These are phyloP conservation scores for Cladorrhinum samala DNA, from an alignment of 495 filamentous ascomycete species.

Conservation along the genomic window DNA sequence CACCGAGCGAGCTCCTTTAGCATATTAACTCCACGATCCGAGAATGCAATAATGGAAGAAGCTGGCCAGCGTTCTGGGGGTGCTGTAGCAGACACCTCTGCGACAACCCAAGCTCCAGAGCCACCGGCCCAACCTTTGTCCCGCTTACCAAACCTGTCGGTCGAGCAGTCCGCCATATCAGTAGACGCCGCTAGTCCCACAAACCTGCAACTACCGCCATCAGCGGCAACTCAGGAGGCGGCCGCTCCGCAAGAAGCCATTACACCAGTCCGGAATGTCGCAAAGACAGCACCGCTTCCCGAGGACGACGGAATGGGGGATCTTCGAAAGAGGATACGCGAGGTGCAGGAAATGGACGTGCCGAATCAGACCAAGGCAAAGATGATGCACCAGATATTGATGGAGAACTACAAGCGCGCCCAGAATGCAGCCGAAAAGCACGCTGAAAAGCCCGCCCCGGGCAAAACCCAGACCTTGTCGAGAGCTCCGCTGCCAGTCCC, in stretches of 20 bases:
- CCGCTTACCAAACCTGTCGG: not conserved
- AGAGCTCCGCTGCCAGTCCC: too few species aligned
- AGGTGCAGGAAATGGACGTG: slow-evolving; percentile 61
- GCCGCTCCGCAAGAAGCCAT: too few species aligned
- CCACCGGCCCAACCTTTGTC: not conserved
- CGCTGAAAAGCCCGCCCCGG: slow-evolving; percentile 21
- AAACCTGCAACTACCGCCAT: too few species aligned
- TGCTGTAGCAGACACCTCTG: not conserved
- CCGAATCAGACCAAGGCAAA: slow-evolving; percentile 71
- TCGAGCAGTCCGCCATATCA: too few species aligned
- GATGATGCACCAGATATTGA: slow-evolving; percentile 78
- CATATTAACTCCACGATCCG: not conserved
- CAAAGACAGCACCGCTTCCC: slow-evolving; percentile 46
- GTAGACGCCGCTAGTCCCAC: too few species aligned
- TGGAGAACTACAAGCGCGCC: slow-evolving; percentile 57
- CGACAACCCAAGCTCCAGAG: not conserved
- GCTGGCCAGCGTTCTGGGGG: slow-evolving; percentile 2
- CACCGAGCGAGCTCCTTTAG: slow-evolving; percentile 14
- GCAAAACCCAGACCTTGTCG: slow-evolving; percentile 24
- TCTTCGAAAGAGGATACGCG: slow-evolving; percentile 68
- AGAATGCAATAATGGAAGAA: slow-evolving; percentile 19
- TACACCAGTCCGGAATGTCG: too few species aligned
- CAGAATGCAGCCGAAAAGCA: slow-evolving; percentile 19
- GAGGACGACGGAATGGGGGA: slow-evolving; percentile 88
- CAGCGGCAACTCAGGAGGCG: too few species aligned